Evolutionary conservation across 805 yeast genomes (phyloP), one percentile per base, ranked within the genome.

Genomic region (Komagataella mondaviorum): DNA sequence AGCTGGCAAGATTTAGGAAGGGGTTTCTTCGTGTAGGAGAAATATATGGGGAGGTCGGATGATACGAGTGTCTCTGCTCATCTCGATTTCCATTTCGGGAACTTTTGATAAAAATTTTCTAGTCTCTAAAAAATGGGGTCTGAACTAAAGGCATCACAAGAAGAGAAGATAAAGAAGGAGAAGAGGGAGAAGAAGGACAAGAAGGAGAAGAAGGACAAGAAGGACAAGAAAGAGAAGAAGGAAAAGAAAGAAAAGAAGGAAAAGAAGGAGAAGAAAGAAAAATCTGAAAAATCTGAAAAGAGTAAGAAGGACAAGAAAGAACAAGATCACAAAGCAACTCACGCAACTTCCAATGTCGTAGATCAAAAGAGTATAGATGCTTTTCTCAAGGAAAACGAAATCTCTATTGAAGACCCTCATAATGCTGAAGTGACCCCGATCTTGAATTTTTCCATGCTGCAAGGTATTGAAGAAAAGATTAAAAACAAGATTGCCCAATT

Each of bases 341-440:
- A 51, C 7, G 46, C 55, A 12, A 52, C 22, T 45, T 52, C 44
- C 12, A 59, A 64, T 14, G 68, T 20, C 4, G 20, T 68, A 14
- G 64, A 83, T 5, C 77, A 76, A 56, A 61, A 75, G 6, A 88
- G 81, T 6, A 69, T 85, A 52, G 82, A 79, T 48, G 66, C 70
- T 6, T 93, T 85, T 63, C 72, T 82, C 56, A 65, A 72, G 51
- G 80, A 76, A 23, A 87, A 90, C 65, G 91, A 85, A 57, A 90
- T 89, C 49, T 75, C 84, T 14, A 77, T 90, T 49, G 95, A 87
- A 56, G 95, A 87, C 62, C 81, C 85, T 36, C 48, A 54, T 12
- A 63, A 71, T 44, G 59, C 68, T n/a, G 64, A 72, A 17, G 63
- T 85, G 50, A 75, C 81, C 55, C 98, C 98, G 7, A 68, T 83